Conservation (phyloP, 257 asterid species). For the Gynochthodes officinalis region DNA sequence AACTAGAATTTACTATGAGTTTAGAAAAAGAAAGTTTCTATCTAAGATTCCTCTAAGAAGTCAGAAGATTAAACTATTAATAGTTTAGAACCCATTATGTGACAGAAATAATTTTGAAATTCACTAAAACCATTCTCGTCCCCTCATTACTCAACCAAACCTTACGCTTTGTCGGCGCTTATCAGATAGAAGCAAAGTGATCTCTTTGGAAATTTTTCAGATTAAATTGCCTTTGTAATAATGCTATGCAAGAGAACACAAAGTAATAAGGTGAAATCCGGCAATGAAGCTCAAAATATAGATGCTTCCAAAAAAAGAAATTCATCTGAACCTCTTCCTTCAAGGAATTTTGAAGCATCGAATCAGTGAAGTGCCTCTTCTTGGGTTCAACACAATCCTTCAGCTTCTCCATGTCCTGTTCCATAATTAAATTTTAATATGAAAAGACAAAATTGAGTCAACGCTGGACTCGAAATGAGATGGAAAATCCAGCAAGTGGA, state of each 20-base stretch:
- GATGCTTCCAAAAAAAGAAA: neutral
- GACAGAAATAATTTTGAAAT: neutral
- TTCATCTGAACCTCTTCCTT: conserved; percentile 41
- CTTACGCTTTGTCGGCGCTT: neutral
- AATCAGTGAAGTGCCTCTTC: conserved; percentile 48
- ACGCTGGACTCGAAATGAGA: neutral
- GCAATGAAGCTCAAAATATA: neutral
- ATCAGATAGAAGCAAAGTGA: neutral
- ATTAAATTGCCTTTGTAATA: neutral
- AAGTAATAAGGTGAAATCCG: neutral
- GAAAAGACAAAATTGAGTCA: neutral
- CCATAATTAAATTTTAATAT: neutral
- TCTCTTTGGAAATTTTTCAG: neutral
- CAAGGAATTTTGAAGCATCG: conserved; percentile 40
- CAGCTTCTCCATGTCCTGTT: conserved; percentile 33
- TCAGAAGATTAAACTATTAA: neutral
- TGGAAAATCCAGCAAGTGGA: neutral
- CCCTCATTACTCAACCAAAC: neutral
- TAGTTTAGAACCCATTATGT: neutral
- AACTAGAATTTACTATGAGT: neutral
- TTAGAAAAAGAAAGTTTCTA: neutral
- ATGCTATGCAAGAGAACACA: too few relatives aligned
- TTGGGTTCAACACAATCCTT: conserved; percentile 34
- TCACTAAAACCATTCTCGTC: neutral
- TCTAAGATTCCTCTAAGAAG: neutral